Conservation (phyloP, 1,284 basidiomycete genomes). For the Ustilago lituana region DNA sequence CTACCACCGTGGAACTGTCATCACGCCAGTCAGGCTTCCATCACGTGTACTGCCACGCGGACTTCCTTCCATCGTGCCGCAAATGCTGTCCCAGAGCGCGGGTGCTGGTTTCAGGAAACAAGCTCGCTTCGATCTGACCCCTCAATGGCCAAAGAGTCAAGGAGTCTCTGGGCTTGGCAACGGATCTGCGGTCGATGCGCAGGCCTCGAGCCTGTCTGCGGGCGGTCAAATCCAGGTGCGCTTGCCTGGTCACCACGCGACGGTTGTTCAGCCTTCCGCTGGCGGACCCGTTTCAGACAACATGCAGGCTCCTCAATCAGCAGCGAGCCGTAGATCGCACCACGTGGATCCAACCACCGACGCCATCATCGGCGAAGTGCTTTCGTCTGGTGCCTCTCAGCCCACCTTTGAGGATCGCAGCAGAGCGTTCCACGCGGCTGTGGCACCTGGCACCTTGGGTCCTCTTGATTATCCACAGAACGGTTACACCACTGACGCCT, state of each 20-base stretch:
- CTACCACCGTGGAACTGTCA: conserved; percentile 53
- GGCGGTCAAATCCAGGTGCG: conserved; percentile 40
- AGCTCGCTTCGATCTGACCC: conserved; percentile 46
- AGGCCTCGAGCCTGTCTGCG: conserved; percentile 9
- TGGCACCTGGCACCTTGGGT: conserved; percentile 32
- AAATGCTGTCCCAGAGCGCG: conserved; percentile 2
- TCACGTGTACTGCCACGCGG: conserved; percentile 33
- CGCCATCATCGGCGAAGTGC: conserved; percentile 46
- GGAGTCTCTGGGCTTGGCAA: conserved; percentile 2
- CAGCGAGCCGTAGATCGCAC: conserved; percentile 5
- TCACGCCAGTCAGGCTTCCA: conserved; percentile 52
- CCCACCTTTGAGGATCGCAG: conserved; percentile 30
- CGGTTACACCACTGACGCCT: conserved; percentile 27
- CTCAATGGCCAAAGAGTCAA: conserved; percentile 30
- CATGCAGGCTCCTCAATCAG: conserved; percentile 11
- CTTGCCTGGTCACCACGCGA: conserved; percentile 36
- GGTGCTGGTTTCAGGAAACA: conserved; percentile 28
- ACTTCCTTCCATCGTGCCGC: conserved; percentile 23
- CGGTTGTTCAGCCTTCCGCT: conserved; percentile 28
- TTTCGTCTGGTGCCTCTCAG: conserved; percentile 26
- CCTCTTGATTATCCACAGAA: conserved; percentile 43
- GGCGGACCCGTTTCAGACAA: conserved; percentile 4
- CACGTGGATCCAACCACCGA: conserved; percentile 35
- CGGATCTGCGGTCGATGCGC: conserved; percentile 1
- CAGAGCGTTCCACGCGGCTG: conserved; percentile 21